Percentiles rank a stretch among this genome's conserved stretches.
Evolutionary conservation across 306 rosid species (phyloP).

Genomic region (Lithocarpus polystachyus): DNA sequence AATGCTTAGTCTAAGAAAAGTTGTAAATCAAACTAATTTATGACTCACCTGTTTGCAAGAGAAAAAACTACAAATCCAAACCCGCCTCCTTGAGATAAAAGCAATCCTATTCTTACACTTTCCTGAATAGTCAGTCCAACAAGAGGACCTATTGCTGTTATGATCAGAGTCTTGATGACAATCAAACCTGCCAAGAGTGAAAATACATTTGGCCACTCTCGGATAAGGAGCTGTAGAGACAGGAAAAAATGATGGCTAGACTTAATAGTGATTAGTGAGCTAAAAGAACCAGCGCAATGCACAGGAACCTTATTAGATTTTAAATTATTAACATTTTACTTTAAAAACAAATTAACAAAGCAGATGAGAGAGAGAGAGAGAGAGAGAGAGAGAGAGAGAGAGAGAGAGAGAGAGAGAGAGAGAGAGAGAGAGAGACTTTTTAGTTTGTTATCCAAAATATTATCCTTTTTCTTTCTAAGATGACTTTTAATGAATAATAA

Average conservation of each 20-base stretch:
- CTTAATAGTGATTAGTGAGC: not conserved
- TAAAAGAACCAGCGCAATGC: not conserved
- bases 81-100: conserved; percentile 98
- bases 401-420: no score
- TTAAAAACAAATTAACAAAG: not conserved
- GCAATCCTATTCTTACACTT: conserved; percentile 97
- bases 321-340: not conserved
- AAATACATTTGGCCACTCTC: conserved; percentile 99
- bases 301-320: not conserved
- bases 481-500: not conserved
- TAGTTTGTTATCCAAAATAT: not conserved
- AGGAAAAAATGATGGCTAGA: not conserved
- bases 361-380: not conserved
- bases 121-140: conserved; percentile 90
- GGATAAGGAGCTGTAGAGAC: conserved; percentile 72
- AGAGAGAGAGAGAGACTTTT: no score
- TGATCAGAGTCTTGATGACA: conserved; percentile 86
- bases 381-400: no score
- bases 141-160: conserved; percentile 96
- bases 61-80: conserved; percentile 97
- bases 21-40: conserved; percentile 6
- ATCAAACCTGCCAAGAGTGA: conserved; percentile 91
- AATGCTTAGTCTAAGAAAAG: conserved; percentile 13
- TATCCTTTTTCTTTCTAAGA: not conserved
- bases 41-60: conserved; percentile 78